Evolutionary conservation across 495 filamentous ascomycete species (phyloP).

Genomic region (Penicillium bialowiezense): DNA sequence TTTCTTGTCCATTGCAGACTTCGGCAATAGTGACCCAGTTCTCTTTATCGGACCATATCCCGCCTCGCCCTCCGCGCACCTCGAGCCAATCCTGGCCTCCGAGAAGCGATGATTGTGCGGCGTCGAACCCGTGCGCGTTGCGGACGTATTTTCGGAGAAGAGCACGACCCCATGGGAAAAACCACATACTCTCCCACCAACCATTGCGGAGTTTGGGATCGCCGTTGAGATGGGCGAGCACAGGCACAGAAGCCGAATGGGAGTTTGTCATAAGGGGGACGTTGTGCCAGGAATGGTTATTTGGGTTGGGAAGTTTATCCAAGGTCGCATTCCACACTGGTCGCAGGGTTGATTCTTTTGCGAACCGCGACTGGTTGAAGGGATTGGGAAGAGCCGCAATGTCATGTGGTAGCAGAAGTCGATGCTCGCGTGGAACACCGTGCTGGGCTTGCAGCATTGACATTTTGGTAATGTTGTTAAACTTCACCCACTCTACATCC

Average conservation of each 20-base stretch:
- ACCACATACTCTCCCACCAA: constrained; percentile 61
- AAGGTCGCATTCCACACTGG: constrained; percentile 42
- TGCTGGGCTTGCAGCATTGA: constrained; percentile 39
- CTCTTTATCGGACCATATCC: constrained; percentile 57
- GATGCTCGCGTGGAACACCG: constrained; percentile 40
- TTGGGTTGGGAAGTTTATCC: constrained; percentile 37
- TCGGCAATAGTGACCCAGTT: constrained; percentile 55
- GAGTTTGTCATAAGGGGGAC: constrained; percentile 55
- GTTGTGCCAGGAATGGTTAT: constrained; percentile 44
- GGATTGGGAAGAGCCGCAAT: constrained; percentile 37
- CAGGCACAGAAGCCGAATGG: constrained; percentile 46
- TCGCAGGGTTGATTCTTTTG: constrained; percentile 28
- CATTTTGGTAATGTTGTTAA: constrained; percentile 41
- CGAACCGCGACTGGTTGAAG: constrained; percentile 35
- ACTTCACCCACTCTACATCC: constrained; percentile 50
- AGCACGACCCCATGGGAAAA: constrained; percentile 48
- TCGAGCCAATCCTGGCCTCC: constrained; percentile 55
- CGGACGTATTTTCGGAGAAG: constrained; percentile 51
- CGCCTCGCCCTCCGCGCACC: constrained; percentile 52
- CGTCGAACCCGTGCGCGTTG: constrained; percentile 39
- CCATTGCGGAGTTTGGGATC: constrained; percentile 35
- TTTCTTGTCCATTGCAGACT: constrained; percentile 50
- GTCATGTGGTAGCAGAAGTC: constrained; percentile 43
- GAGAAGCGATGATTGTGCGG: constrained; percentile 40
- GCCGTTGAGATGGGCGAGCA: constrained; percentile 50